Evolutionary conservation across 345 rosid species (phyloP).

Genomic region (Lepidium didymum): DNA sequence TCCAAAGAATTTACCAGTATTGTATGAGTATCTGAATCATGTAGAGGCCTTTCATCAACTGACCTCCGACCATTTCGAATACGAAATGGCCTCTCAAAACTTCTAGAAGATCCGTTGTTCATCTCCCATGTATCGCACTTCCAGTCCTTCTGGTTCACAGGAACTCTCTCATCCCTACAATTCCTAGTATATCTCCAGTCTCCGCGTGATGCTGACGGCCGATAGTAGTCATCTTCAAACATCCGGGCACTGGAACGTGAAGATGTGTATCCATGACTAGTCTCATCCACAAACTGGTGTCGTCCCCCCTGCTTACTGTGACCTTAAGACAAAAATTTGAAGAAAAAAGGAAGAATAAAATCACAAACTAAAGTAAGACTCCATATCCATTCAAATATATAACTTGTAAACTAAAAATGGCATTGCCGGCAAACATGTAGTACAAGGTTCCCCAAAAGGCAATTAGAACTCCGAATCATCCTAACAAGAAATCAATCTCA

Average conservation of each 20-base stretch:
- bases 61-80: slow-evolving; percentile 46
- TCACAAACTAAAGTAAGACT: slow-evolving; percentile 8
- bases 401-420: neutral
- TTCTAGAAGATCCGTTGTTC: slow-evolving; percentile 51
- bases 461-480: neutral
- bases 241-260: slow-evolving; percentile 50
- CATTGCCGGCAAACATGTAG: neutral
- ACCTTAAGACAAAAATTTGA: slow-evolving; percentile 47
- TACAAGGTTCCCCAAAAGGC: neutral
- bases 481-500: neutral
- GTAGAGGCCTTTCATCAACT: slow-evolving; percentile 45
- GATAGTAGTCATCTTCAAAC: slow-evolving; percentile 49
- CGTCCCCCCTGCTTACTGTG: slow-evolving; percentile 88
- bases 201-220: slow-evolving; percentile 45
- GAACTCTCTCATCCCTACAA: slow-evolving; percentile 53
- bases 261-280: slow-evolving; percentile 54
- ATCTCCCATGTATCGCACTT: slow-evolving; percentile 60
- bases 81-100: slow-evolving; percentile 50
- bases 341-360: slow-evolving; percentile 15
- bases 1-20: slow-evolving; percentile 44
- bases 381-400: neutral
- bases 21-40: slow-evolving; percentile 40
- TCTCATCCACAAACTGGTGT: slow-evolving; percentile 58
- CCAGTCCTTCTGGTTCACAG: slow-evolving; percentile 69
- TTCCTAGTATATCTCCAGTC: slow-evolving; percentile 68